Evolutionary conservation across 805 yeast species (phyloP).

Genomic region (Kodamaea sagamina): DNA sequence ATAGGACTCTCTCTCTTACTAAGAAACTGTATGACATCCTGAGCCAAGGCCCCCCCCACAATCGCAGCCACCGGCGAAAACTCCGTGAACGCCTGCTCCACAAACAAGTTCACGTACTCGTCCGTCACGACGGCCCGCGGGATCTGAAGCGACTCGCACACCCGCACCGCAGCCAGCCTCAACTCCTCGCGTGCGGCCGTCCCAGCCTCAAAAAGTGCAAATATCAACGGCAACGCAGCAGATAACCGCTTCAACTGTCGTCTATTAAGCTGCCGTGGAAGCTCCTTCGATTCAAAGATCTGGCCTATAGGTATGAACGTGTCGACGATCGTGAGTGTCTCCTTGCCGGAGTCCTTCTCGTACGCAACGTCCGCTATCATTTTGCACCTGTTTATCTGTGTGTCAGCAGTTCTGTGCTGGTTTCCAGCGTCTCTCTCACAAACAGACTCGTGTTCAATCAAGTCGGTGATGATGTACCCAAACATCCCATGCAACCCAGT

Average conservation of each 20-base stretch:
- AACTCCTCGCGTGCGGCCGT: slow-evolving; percentile 26
- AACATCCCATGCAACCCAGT: slow-evolving; percentile 76
- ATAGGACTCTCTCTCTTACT: slow-evolving; percentile 78
- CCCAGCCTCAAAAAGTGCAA: slow-evolving; percentile 55
- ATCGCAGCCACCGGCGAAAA: slow-evolving; percentile 84
- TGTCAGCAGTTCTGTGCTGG: slow-evolving; percentile 41
- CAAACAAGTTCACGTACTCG: slow-evolving; percentile 42
- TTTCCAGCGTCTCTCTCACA: slow-evolving; percentile 54
- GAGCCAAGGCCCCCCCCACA: slow-evolving; percentile 86
- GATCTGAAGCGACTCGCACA: slow-evolving; percentile 35
- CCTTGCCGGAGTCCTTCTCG: slow-evolving; percentile 45
- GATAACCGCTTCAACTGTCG: slow-evolving; percentile 52
- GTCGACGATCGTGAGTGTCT: slow-evolving; percentile 40
- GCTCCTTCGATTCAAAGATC: slow-evolving; percentile 35
- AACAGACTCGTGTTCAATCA: slow-evolving; percentile 60
- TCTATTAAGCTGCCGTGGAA: slow-evolving; percentile 44
- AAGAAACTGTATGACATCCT: slow-evolving; percentile 82
- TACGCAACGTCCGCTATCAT: slow-evolving; percentile 31
- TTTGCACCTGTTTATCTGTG: slow-evolving; percentile 51
- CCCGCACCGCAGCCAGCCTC: slow-evolving; percentile 28
- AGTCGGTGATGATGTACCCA: slow-evolving; percentile 80
- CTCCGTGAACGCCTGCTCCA: slow-evolving; percentile 59
- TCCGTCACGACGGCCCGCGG: slow-evolving; percentile 49
- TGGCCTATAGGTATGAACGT: slow-evolving; percentile 37
- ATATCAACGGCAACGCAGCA: slow-evolving; percentile 58